A percentile compares a stretch with the other conserved stretches of the same genome.
phyloP scores from a whole-genome alignment of 257 asterid species.

The Galeopsis tetrahit region DNA sequence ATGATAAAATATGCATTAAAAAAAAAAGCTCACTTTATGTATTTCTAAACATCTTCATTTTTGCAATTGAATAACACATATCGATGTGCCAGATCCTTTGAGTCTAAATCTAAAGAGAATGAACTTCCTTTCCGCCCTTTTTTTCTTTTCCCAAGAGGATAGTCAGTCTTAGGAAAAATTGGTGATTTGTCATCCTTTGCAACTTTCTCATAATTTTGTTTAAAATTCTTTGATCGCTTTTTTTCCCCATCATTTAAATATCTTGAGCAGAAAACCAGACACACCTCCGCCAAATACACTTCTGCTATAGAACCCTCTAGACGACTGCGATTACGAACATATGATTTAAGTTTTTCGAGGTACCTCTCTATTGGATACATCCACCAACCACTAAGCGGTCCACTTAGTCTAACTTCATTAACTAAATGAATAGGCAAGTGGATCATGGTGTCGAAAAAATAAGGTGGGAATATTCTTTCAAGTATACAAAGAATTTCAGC shows the following conservation, averaged over 20 bases:
- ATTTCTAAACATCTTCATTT: no score
- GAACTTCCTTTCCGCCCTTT: background rate
- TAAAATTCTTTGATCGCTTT: background rate
- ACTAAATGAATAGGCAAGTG: conserved; percentile 13
- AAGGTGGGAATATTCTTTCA: conserved; percentile 22
- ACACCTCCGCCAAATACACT: conserved; percentile 17
- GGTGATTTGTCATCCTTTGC: background rate
- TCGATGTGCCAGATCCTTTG: background rate
- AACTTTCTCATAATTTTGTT: background rate
- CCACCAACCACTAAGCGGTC: background rate
- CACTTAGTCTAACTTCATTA: conserved; percentile 3
- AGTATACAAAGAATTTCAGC: background rate
- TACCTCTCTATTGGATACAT: conserved; percentile 24
- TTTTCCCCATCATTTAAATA: conserved; percentile 11
- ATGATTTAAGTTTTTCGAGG: background rate
- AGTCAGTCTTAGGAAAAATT: background rate
- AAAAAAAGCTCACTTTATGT: background rate
- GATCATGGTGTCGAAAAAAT: background rate
- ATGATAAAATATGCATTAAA: background rate
- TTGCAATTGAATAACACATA: background rate
- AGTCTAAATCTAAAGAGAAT: background rate
- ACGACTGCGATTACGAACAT: conserved; percentile 3
- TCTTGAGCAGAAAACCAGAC: conserved; percentile 9
- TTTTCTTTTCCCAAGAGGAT: conserved; percentile 11
- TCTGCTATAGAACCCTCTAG: conserved; percentile 11